Evolutionary conservation across 768 basidiomycete species (phyloP), one percentile per base, ranked within the genome.

Genomic region (Leccinum uliginosum): DNA sequence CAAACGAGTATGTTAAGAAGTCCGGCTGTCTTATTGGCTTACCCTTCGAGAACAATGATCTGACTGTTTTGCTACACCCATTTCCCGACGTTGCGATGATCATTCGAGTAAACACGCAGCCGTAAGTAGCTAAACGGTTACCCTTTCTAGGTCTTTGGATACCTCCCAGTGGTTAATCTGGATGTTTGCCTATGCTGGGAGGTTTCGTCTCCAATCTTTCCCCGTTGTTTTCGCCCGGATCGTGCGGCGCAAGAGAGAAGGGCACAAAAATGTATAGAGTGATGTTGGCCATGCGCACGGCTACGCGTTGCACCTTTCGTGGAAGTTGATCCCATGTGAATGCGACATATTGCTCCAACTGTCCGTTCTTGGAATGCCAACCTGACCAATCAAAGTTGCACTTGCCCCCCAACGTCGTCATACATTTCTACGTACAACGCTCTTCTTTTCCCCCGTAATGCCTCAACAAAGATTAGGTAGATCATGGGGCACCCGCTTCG

Each of bases 401-500:
- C 53, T 59, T 53, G 56, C 49, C 35, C 29, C 47, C 35, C 50
- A 46, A 51, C 58, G 19, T 47, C 17, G 34, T 48, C 46, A 47
- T 53, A 65, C 62, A 62, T 67, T 57, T 61, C 63, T 64, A 64
- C 60, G 19, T 54, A 54, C 51, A 27, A 50, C 49, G n/a, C 54
- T 27, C 24, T 51, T 38, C 44, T 47, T 51, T 47, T 4, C 53
- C 55, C 63, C 67, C 61, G 56, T 65, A 52, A 83, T 81, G 81
- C 75, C 79, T 54, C 75, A 69, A 56, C 80, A 78, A 65, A 67
- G 69, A 61, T 73, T 67, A 43, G 67, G 73, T 55, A 77, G 83
- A 54, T 68, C 82, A 57, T 89, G 87, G 87, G 86, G 86, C 43
- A 86, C 84, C 62, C 86, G 86, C 66, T 88, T 84, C 57, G 85